Evolutionary conservation across 257 asterid species (phyloP).

Genomic region (Striga asiatica): DNA sequence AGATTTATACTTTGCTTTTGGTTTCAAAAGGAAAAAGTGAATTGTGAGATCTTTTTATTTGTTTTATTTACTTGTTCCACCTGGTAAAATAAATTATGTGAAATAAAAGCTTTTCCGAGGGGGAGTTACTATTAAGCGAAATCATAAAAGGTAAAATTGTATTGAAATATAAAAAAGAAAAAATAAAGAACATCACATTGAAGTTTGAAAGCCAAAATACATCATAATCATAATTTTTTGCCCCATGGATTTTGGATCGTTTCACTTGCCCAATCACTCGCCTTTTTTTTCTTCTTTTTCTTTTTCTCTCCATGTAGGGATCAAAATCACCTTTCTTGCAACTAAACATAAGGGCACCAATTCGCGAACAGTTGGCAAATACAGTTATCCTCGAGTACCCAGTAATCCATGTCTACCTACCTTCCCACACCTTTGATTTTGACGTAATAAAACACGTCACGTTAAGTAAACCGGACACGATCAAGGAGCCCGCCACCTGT

Average conservation of each 20-base stretch:
- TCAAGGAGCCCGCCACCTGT: conserved; percentile 19
- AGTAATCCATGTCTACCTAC: conserved; percentile 61
- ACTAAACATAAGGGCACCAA: conserved; percentile 39
- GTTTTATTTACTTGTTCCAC: no score
- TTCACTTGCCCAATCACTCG: not conserved
- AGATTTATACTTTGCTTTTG: not conserved
- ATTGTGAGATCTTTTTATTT: no score
- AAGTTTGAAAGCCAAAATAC: no score
- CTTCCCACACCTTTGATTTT: conserved; percentile 56
- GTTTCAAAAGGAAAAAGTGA: not conserved
- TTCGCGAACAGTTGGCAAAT: conserved; percentile 57
- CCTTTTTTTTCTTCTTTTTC: not conserved
- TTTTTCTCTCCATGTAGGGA: conserved; percentile 36
- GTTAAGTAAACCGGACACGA: conserved; percentile 22
- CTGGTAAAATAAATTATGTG: no score
- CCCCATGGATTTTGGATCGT: not conserved
- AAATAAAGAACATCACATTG: no score
- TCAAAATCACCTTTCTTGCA: conserved; percentile 41
- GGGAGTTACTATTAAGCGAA: no score
- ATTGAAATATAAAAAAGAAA: no score
- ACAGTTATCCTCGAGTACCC: conserved; percentile 68
- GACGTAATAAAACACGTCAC: conserved; percentile 30
- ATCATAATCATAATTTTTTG: not conserved
- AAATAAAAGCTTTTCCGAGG: no score
- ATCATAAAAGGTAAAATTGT: no score